A percentile compares a stretch with the other conserved stretches of the same genome.
Conservation (phyloP, 1,284 basidiomycete species). For the Somion occarium region DNA sequence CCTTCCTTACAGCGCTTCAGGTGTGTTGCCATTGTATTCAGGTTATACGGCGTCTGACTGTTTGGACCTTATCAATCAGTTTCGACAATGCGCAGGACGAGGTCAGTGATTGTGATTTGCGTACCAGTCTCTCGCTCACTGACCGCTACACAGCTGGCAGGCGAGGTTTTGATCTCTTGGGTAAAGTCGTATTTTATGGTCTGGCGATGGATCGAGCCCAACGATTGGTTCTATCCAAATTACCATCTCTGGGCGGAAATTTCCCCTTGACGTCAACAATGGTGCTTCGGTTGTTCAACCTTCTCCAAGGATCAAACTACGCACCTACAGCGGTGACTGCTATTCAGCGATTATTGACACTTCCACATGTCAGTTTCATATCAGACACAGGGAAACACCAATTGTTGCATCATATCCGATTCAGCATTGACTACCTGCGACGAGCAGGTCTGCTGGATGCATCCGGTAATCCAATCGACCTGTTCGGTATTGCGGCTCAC, state of each 20-base stretch:
- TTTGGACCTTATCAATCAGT: conserved; percentile 32
- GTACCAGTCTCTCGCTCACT: not conserved
- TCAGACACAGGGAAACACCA: conserved; percentile 50
- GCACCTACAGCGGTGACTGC: conserved; percentile 44
- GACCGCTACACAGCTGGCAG: conserved; percentile 47
- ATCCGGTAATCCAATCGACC: conserved; percentile 52
- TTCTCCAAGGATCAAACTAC: conserved; percentile 55
- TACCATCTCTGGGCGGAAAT: conserved; percentile 57
- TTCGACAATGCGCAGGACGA: conserved; percentile 60
- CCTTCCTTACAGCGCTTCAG: conserved; percentile 60
- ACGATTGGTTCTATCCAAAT: conserved; percentile 54
- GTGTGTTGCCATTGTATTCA: conserved; percentile 27
- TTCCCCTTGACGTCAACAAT: conserved; percentile 67
- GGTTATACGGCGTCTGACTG: not conserved
- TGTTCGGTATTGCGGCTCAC: conserved; percentile 51
- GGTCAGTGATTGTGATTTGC: conserved; percentile 11
- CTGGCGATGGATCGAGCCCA: conserved; percentile 57
- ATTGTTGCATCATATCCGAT: conserved; percentile 61
- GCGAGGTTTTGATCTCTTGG: conserved; percentile 63
- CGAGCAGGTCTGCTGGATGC: conserved; percentile 47
- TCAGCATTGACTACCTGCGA: conserved; percentile 66
- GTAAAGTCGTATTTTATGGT: conserved; percentile 70
- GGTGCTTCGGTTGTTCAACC: conserved; percentile 56
- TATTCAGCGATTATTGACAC: conserved; percentile 44
- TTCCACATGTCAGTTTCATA: conserved; percentile 54